A percentile compares a stretch with the other conserved stretches of the same genome.
These are phyloP conservation scores for Coemansia sp. DNA, from an alignment of 192 early-diverging fungal species.

Conservation along the genomic window DNA sequence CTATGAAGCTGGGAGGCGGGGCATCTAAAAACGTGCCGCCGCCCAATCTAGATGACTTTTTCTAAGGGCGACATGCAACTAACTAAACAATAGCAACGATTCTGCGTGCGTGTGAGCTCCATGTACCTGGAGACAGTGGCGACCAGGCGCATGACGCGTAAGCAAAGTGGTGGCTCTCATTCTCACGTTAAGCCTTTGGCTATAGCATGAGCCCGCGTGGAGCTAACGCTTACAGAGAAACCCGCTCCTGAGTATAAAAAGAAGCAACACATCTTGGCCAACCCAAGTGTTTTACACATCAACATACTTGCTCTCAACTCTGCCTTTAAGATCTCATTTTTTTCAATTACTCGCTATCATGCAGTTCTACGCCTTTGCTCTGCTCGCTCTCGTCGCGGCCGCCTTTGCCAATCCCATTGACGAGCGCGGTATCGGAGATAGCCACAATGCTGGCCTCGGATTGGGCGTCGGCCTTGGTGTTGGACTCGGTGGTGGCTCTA, in stretches of 20 bases:
- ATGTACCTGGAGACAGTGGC: neutral
- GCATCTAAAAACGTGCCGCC: conserved; percentile 19
- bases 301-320: neutral
- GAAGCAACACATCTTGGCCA: neutral
- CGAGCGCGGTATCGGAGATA: neutral
- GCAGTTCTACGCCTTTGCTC: conserved; percentile 7
- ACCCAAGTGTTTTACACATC: neutral
- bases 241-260: neutral
- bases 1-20: conserved; percentile 38
- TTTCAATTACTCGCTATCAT: neutral
- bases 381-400: conserved; percentile 5
- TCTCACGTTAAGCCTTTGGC: neutral
- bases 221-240: neutral
- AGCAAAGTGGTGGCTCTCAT: neutral
- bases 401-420: neutral
- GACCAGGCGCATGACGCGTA: neutral
- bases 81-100: neutral
- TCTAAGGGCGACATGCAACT: neutral
- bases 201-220: neutral
- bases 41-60: conserved; percentile 13
- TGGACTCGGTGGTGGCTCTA: neutral
- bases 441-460: neutral
- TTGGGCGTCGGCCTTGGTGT: neutral
- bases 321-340: neutral
- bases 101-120: neutral